Evolutionary conservation across 495 filamentous ascomycete species (phyloP), one percentile per base, ranked within the genome.

Genomic region (Arthonia radiata): DNA sequence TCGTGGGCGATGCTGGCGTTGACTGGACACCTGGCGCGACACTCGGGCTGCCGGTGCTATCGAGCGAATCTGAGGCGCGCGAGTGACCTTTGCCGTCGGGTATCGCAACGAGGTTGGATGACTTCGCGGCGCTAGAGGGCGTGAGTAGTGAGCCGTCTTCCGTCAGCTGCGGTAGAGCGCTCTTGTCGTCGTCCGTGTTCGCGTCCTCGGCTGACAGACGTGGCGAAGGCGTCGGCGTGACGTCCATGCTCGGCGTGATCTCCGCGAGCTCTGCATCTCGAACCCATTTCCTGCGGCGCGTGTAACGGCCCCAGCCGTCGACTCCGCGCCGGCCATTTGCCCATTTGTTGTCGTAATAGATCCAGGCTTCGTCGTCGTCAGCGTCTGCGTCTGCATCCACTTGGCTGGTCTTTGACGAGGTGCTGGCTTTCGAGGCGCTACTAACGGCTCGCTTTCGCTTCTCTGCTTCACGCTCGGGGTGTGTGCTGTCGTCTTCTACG

Each of bases 311-410:
- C 89, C 89, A 99, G 22, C 81, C 75, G 35, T 94, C 86, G 41
- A 70, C 67, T 5, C 74, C 81, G 24, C 82, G 64, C 10, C 76
- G 71, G 15, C 81, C 82, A 38, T 90, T 79, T 42, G 77, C 70
- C 86, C 86, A 97, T 67, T 92, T 93, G 47, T 82, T 94, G 45
- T 99, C 86, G 49, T 91, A 93, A 48, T 86, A 99, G 24, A 90
- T 74, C 86, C 86, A 99, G 2, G 86, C 86, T 29, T 66, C 64
- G 3, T 22, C 7, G 6, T 22, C 19, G 6, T 22, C 11, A 7
- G 6, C 7, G 19, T 22, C 6, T 22, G 19, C 11, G 19, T 11
- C 6, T 22, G 6, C 7, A 7, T 22, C 19, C 7, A 7, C 29
- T 43, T 30, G 19, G 37, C 33, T 46, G 42, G 32, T 31, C 23